Percentiles rank a stretch among this genome's conserved stretches.
Conservation (phyloP, 306 rosid genomes). For the Oxytropis ochrocephala region DNA sequence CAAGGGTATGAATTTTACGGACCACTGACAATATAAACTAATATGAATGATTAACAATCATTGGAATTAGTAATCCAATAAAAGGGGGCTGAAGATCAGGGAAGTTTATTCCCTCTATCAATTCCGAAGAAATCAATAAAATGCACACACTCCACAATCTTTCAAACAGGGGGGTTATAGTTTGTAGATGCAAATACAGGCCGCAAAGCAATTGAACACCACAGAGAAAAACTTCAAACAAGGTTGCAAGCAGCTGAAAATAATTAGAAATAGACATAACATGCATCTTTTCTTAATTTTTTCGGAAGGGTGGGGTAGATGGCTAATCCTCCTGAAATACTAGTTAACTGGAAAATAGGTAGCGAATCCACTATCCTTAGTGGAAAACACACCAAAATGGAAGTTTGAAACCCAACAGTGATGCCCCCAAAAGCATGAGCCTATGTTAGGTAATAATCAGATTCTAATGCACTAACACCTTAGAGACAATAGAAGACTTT, state of each 20-base stretch:
- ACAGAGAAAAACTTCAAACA: background rate
- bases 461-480: no score
- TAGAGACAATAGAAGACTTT: no score
- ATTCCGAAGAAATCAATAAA: background rate
- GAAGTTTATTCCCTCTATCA: background rate
- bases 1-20: background rate
- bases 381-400: background rate
- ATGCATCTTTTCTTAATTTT: background rate
- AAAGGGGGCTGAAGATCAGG: background rate
- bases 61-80: background rate
- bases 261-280: background rate
- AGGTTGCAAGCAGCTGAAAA: conserved; percentile 12
- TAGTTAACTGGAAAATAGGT: background rate
- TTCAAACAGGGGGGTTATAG: background rate
- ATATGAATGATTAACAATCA: background rate
- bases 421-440: no score
- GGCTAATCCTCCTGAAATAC: background rate
- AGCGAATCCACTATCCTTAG: background rate
- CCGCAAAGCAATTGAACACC: background rate
- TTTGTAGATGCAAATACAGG: conserved; percentile 14
- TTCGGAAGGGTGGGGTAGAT: background rate
- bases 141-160: background rate
- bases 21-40: background rate
- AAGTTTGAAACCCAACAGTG: background rate
- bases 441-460: no score